phyloP scores from a whole-genome alignment of 768 basidiomycete species.

The Clathrus columnatus region DNA sequence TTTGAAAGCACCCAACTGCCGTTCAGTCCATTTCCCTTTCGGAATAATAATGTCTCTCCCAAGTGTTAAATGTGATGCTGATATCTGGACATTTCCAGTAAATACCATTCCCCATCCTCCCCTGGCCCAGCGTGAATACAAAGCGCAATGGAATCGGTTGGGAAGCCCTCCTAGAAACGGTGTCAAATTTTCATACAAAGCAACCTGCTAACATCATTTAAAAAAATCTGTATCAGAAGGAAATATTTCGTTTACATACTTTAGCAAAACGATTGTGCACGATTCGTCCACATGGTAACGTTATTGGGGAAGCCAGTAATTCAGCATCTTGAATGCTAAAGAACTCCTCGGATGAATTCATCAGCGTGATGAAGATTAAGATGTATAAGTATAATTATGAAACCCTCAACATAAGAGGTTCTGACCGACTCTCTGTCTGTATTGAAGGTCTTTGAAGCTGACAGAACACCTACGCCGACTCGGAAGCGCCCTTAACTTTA shows the following conservation, averaged over 20 bases:
- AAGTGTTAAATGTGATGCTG: conserved; percentile 50
- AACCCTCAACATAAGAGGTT: too few relatives aligned
- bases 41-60: conserved; percentile 69
- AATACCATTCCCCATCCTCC: conserved; percentile 83
- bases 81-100: conserved; percentile 79
- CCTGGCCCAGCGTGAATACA: conserved; percentile 70
- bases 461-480: too few relatives aligned
- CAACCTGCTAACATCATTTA: conserved; percentile 42
- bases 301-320: conserved; percentile 16
- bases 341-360: not conserved
- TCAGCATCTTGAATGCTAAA: not conserved
- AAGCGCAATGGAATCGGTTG: conserved; percentile 46
- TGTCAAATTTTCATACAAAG: conserved; percentile 82
- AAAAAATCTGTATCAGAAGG: not conserved
- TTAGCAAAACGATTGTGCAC: conserved; percentile 40
- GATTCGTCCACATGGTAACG: conserved; percentile 24
- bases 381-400: too few relatives aligned
- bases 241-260: conserved; percentile 20
- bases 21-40: conserved; percentile 21
- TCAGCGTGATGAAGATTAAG: not conserved
- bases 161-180: conserved; percentile 61
- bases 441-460: too few relatives aligned
- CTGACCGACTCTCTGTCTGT: too few relatives aligned
- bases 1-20: conserved; percentile 37
- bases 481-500: too few relatives aligned